Evolutionary conservation across 1,139 yeast species (phyloP).

Genomic region (Kodamaea derodonti): DNA sequence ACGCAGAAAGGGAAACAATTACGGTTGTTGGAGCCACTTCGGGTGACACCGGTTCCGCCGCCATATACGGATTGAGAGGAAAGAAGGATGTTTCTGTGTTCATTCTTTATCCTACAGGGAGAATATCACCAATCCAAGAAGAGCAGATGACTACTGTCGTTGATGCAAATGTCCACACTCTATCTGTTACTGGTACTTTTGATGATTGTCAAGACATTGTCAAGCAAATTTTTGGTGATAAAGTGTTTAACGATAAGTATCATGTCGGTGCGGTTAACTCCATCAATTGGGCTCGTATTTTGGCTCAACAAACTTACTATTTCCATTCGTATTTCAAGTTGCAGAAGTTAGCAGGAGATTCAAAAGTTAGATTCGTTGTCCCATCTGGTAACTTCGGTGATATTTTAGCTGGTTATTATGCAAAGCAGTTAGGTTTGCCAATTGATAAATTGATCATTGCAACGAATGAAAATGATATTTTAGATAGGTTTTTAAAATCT

Average conservation of each 20-base stretch:
- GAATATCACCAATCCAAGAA: conserved; percentile 97
- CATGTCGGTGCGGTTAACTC: conserved; percentile 98
- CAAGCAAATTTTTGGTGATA: conserved; percentile 87
- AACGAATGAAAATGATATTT: conserved; percentile 90
- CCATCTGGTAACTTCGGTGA: conserved; percentile 99
- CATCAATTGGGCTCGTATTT: conserved; percentile 97
- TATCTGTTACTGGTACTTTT: conserved; percentile 92
- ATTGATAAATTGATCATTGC: conserved; percentile 84
- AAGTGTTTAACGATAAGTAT: conserved; percentile 78
- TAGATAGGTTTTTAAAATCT: conserved; percentile 83
- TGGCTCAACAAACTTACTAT: conserved; percentile 96
- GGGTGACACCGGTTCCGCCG: conserved; percentile 99
- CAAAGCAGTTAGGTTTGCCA: conserved; percentile 94
- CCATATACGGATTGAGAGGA: conserved; percentile 94
- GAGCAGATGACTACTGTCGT: conserved; percentile 98
- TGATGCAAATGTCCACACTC: conserved; percentile 88
- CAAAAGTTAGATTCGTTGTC: conserved; percentile 77
- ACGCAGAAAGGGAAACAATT: conserved; percentile 63
- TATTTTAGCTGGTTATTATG: conserved; percentile 92
- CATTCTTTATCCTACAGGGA: conserved; percentile 93
- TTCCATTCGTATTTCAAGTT: conserved; percentile 87
- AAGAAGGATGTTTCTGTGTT: conserved; percentile 95
- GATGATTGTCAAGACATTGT: conserved; percentile 98
- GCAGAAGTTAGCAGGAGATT: conserved; percentile 36
- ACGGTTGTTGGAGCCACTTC: conserved; percentile 99